Evolutionary conservation across 768 basidiomycete species (phyloP).

Genomic region (Tulasnella sp.): DNA sequence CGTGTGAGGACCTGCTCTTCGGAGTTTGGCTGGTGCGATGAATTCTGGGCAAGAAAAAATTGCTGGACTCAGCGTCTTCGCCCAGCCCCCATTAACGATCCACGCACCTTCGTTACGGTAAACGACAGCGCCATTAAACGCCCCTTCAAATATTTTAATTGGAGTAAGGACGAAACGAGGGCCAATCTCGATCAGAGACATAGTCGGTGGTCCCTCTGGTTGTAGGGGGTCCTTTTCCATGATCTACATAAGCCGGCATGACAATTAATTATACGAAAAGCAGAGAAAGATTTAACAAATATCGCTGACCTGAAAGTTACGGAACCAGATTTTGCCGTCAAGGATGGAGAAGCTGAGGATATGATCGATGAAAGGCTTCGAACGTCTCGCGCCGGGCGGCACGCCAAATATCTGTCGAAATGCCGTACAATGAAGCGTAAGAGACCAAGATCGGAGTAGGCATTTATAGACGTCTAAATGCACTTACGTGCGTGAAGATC

Average conservation of each 20-base stretch:
- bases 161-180: constrained; percentile 96
- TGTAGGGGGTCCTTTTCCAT: constrained; percentile 90
- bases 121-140: constrained; percentile 90
- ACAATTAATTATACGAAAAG: not conserved
- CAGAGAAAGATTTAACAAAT: not conserved
- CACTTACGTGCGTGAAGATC: constrained; percentile 77
- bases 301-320: constrained; percentile 85
- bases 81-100: not conserved
- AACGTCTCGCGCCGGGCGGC: constrained; percentile 80
- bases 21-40: constrained; percentile 77
- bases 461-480: constrained; percentile 28
- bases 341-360: constrained; percentile 93
- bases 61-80: constrained; percentile 12
- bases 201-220: constrained; percentile 79
- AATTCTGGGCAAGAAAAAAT: constrained; percentile 62
- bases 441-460: constrained; percentile 13
- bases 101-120: constrained; percentile 87
- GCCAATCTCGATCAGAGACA: constrained; percentile 91
- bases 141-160: constrained; percentile 96
- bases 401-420: constrained; percentile 85
- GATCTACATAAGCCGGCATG: constrained; percentile 52
- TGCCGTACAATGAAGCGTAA: not conserved
- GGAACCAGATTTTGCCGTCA: constrained; percentile 97
- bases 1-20: constrained; percentile 63
- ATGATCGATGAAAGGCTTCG: constrained; percentile 98